Conservation (phyloP, 2,329 filamentous ascomycete genomes). For the Cladosporium sphaerospermum region DNA sequence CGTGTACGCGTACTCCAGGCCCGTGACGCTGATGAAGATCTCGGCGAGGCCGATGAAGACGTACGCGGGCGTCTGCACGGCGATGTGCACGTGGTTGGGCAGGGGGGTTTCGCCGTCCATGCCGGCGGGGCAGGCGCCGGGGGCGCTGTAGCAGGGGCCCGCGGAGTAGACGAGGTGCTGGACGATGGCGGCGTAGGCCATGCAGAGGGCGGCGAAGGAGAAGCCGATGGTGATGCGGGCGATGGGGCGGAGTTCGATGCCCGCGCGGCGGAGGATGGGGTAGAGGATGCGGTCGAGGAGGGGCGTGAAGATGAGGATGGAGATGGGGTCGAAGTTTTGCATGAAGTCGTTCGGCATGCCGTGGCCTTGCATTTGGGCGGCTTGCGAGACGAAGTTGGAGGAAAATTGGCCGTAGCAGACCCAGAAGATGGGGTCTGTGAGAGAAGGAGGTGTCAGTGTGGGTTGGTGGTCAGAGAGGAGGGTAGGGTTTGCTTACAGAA, state of each 20-base stretch:
- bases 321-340: conserved; percentile 43
- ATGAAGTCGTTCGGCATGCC: conserved; percentile 45
- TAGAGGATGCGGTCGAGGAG: conserved; percentile 41
- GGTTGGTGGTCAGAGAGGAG: not conserved
- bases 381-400: conserved; percentile 45
- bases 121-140: conserved; percentile 34
- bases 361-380: conserved; percentile 41
- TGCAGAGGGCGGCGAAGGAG: conserved; percentile 47
- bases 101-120: conserved; percentile 25
- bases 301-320: conserved; percentile 42
- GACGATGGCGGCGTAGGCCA: conserved; percentile 52
- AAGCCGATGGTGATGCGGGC: conserved; percentile 49
- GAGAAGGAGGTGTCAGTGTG: not conserved
- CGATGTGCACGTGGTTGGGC: conserved; percentile 41
- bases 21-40: conserved; percentile 43
- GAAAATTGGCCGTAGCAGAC: conserved; percentile 34
- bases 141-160: conserved; percentile 47
- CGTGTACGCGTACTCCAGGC: conserved; percentile 43
- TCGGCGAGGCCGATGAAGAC: conserved; percentile 40
- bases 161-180: conserved; percentile 51
- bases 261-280: conserved; percentile 37
- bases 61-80: conserved; percentile 41
- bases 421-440: conserved; percentile 39
- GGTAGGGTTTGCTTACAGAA: conserved; percentile 27
- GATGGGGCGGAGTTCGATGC: conserved; percentile 43